Evolutionary conservation across 345 rosid genomes (phyloP).

Genomic region (Ricinus communis): DNA sequence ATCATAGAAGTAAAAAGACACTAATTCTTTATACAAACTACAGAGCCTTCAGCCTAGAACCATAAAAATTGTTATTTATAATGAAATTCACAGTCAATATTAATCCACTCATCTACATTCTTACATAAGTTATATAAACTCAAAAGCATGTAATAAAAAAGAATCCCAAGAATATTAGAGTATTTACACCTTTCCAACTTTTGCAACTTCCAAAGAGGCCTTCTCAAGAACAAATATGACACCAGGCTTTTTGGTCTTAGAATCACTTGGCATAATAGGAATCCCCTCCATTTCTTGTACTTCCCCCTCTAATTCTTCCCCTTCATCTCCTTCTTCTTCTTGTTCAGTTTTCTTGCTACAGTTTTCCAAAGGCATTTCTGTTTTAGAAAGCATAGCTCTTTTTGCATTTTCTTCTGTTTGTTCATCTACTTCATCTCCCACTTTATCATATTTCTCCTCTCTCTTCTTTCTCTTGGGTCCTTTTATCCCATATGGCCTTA

Average conservation of each 20-base stretch:
- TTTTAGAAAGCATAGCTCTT: constrained; percentile 11
- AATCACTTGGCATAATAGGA: constrained; percentile 42
- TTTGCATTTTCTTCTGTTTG: constrained; percentile 11
- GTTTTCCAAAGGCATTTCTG: neutral
- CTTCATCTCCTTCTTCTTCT: constrained; percentile 27
- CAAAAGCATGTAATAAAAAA: too few species aligned
- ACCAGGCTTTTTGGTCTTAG: constrained; percentile 36
- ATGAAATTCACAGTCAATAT: too few species aligned
- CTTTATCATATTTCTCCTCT: constrained; percentile 51
- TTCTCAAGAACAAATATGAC: constrained; percentile 77
- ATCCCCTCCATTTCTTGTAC: constrained; percentile 51
- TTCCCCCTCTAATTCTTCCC: constrained; percentile 26
- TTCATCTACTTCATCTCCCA: constrained; percentile 49
- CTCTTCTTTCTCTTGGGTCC: constrained; percentile 66
- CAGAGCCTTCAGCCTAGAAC: too few species aligned
- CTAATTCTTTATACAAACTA: too few species aligned
- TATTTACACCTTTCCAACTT: constrained; percentile 77
- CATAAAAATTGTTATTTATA: too few species aligned
- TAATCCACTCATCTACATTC: too few species aligned
- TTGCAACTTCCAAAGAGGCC: constrained; percentile 88
- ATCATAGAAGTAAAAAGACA: neutral
- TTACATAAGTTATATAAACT: too few species aligned
- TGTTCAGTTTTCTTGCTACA: constrained; percentile 13
- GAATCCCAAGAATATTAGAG: neutral
- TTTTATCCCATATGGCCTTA: constrained; percentile 58